phyloP scores from a whole-genome alignment of 2,329 filamentous ascomycete genomes.

The Chrysosporium queenslandicum region DNA sequence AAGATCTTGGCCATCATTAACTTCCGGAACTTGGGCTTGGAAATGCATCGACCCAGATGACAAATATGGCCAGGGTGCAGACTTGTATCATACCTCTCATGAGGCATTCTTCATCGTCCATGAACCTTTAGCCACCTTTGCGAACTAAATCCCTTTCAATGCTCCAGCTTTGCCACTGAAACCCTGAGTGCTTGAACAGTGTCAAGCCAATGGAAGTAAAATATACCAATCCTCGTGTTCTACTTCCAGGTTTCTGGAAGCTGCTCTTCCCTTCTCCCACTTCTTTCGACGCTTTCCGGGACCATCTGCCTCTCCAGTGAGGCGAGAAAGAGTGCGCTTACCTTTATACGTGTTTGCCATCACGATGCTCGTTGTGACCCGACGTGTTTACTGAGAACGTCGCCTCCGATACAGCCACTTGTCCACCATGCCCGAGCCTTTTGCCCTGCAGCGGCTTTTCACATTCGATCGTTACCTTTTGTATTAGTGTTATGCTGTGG shows the following conservation, averaged over 20 bases:
- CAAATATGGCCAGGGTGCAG: neutral
- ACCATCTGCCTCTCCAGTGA: neutral
- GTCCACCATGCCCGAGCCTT: neutral
- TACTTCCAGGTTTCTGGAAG: conserved; percentile 1
- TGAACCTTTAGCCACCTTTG: conserved; percentile 2
- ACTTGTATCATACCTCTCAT: neutral
- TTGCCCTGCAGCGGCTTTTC: neutral
- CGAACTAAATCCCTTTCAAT: neutral
- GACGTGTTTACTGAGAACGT: neutral
- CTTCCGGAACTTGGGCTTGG: neutral
- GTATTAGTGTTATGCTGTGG: neutral
- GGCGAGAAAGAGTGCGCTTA: neutral
- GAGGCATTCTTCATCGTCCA: neutral
- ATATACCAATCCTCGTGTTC: neutral
- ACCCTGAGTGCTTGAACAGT: conserved; percentile 8
- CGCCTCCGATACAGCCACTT: neutral
- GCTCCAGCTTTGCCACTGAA: conserved; percentile 10
- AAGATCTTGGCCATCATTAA: neutral
- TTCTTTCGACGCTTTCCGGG: neutral
- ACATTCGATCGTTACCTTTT: neutral
- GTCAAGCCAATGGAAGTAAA: conserved; percentile 4
- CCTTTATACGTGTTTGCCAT: neutral
- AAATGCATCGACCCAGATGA: neutral
- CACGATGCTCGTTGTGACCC: conserved; percentile 3
- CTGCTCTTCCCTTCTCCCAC: neutral